phyloP scores from a whole-genome alignment of 75 land plant genomes.

The Picea sitchensis region DNA sequence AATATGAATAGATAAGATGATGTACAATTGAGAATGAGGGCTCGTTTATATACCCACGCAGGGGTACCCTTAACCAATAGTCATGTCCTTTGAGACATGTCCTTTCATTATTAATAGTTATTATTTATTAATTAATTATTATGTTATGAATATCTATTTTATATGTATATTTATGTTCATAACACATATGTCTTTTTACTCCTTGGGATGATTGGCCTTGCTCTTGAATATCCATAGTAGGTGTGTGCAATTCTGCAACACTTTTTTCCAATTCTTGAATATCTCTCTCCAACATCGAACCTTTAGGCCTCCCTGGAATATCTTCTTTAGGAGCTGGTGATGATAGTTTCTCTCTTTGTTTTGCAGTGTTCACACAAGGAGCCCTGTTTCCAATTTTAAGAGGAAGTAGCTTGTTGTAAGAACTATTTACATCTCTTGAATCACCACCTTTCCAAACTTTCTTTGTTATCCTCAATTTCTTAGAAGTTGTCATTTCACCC shows the following conservation, averaged over 20 bases:
- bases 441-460: conserved; percentile 25
- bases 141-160: too few species aligned
- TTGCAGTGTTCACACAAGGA: too few species aligned
- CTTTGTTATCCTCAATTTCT: conserved; percentile 17
- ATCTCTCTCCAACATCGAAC: conserved; percentile 77
- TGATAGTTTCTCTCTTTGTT: conserved; percentile 27
- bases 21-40: too few species aligned
- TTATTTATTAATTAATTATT: too few species aligned
- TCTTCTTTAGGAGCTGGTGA: conserved; percentile 54
- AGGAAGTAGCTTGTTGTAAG: conserved; percentile 18
- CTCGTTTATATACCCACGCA: too few species aligned
- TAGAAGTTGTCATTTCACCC: conserved; percentile 14
- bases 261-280: conserved; percentile 80
- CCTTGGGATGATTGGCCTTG: conserved; percentile 50
- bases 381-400: neutral
- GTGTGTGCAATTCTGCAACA: conserved; percentile 69
- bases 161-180: too few species aligned
- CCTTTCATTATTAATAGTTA: too few species aligned
- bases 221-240: conserved; percentile 59
- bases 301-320: conserved; percentile 59
- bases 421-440: conserved; percentile 22
- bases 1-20: too few species aligned
- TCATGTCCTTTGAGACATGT: too few species aligned
- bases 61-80: too few species aligned
- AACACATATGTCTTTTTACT: conserved; percentile 57